A percentile compares a stretch with the other conserved stretches of the same genome.
phyloP scores from a whole-genome alignment of 1,284 basidiomycete genomes.

The Heterobasidion parviporum region DNA sequence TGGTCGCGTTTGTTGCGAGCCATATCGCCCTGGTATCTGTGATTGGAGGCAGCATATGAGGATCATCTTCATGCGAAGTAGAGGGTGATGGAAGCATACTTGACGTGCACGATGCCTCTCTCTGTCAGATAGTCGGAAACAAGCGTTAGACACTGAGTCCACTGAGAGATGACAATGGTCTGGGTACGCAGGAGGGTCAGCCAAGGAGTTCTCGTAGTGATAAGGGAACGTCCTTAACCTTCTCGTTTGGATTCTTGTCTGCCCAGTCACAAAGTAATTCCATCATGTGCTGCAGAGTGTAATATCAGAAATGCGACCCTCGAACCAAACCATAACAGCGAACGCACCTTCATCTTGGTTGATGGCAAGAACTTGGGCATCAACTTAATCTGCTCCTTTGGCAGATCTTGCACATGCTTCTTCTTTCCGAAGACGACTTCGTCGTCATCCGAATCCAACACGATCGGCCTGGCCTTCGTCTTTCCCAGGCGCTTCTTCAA shows the following conservation, averaged over 20 bases:
- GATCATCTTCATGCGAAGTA: neutral
- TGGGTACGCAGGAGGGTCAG: constrained; percentile 13
- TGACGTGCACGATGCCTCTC: constrained; percentile 40
- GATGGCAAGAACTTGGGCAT: constrained; percentile 48
- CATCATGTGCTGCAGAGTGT: constrained; percentile 43
- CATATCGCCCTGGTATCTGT: constrained; percentile 57
- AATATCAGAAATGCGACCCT: neutral
- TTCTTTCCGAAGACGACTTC: constrained; percentile 33
- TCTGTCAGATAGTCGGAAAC: constrained; percentile 48
- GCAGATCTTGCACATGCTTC: constrained; percentile 12
- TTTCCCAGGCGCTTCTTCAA: constrained; percentile 28
- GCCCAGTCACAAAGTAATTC: constrained; percentile 30
- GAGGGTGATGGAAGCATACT: constrained; percentile 24
- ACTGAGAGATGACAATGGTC: constrained; percentile 53
- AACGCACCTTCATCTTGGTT: constrained; percentile 56
- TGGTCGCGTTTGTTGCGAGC: constrained; percentile 36
- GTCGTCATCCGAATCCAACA: constrained; percentile 43
- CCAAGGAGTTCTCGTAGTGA: neutral
- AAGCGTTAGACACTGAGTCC: constrained; percentile 47
- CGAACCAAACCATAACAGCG: neutral
- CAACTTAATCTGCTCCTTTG: constrained; percentile 26
- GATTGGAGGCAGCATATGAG: neutral
- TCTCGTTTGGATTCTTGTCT: constrained; percentile 44
- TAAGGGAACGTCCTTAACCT: constrained; percentile 25
- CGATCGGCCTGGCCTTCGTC: constrained; percentile 17